Evolutionary conservation across 257 asterid species (phyloP).

Genomic region (Solanum lycopersicoides): DNA sequence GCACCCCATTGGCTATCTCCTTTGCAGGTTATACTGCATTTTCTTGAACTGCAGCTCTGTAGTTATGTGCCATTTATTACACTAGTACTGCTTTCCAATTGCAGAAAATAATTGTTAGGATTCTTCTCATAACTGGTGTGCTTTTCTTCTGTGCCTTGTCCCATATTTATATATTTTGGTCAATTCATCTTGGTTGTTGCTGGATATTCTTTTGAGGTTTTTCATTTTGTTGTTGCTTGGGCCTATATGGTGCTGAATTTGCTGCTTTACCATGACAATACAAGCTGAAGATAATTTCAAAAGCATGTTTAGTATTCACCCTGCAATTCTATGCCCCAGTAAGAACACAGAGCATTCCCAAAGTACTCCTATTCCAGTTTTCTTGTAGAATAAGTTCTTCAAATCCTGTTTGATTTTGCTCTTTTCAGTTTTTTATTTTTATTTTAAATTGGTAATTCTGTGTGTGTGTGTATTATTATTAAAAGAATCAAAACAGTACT

Average conservation of each 20-base stretch:
- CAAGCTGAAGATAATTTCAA: background rate
- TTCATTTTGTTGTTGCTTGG: background rate
- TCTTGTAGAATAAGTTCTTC: background rate
- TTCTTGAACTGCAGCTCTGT: background rate
- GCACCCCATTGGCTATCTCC: conserved; percentile 97
- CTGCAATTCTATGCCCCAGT: background rate
- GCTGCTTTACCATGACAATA: background rate
- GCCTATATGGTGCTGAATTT: background rate
- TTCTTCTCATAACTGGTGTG: background rate
- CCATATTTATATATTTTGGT: background rate
- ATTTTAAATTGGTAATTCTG: background rate
- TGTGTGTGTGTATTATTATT: no score
- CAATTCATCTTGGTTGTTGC: background rate
- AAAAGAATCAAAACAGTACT: background rate
- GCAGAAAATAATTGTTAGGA: background rate
- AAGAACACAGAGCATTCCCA: background rate
- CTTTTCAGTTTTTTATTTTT: background rate
- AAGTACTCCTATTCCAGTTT: background rate
- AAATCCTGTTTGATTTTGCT: background rate
- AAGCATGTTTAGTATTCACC: background rate
- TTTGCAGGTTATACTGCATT: conserved; percentile 60
- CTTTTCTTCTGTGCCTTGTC: background rate
- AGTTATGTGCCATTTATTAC: background rate
- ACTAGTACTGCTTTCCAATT: background rate
- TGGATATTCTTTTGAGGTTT: background rate